Conservation (phyloP, 1,284 basidiomycete genomes). For the Albatrellus sp. region DNA sequence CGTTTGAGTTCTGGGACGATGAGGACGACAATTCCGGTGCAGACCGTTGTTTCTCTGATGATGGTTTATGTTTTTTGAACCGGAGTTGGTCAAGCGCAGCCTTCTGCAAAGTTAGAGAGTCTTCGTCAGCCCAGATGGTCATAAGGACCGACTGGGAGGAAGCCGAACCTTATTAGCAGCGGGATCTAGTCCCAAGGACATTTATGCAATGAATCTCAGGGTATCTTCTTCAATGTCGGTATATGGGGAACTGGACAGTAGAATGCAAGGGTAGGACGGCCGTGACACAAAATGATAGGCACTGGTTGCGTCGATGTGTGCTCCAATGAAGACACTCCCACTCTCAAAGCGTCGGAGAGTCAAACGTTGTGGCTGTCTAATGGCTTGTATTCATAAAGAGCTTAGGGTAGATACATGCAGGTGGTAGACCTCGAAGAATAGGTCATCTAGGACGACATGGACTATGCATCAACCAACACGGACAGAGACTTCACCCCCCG, state of each 20-base stretch:
- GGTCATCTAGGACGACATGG: neutral
- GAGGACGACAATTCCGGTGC: conserved; percentile 8
- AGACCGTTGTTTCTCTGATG: conserved; percentile 15
- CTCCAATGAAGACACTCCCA: conserved; percentile 17
- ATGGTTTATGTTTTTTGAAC: conserved; percentile 36
- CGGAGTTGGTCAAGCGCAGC: conserved; percentile 47
- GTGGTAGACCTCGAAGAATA: neutral
- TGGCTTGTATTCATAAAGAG: conserved; percentile 9
- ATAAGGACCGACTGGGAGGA: conserved; percentile 1
- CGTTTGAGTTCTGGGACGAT: neutral
- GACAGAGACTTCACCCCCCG: too few relatives aligned
- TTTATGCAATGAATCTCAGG: conserved; percentile 4
- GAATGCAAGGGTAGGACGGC: conserved; percentile 3
- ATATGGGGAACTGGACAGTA: conserved; percentile 1
- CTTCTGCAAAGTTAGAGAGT: conserved; percentile 25
- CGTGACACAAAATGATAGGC: conserved; percentile 9
- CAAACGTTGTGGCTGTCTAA: conserved; percentile 39
- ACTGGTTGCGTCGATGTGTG: conserved; percentile 5
- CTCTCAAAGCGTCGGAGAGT: conserved; percentile 37
- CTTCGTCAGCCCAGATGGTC: conserved; percentile 3
- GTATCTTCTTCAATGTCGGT: neutral
- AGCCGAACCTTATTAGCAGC: conserved; percentile 27
- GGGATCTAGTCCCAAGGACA: conserved; percentile 27
- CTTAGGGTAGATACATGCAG: conserved; percentile 7
- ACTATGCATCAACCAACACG: neutral